Evolutionary conservation across 306 rosid genomes (phyloP), one percentile per base, ranked within the genome.

Genomic region (Pyrus bretschneideri): DNA sequence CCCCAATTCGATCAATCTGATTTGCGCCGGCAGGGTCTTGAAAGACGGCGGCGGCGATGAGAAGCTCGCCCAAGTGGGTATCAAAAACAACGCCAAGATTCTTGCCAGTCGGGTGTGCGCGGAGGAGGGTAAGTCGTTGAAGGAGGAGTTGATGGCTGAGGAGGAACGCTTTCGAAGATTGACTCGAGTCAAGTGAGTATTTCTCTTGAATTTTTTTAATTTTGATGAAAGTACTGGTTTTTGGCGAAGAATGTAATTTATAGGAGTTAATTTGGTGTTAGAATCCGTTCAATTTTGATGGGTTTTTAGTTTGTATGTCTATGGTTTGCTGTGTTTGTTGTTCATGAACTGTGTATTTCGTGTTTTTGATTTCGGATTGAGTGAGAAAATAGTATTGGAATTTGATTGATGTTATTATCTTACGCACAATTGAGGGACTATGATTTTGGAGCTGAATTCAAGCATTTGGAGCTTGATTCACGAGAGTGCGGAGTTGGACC

Each of bases 91-190:
- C 74, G 82, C 97, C n/a, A 92, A 85, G 76, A 88, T 94, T 58
- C 90, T 94, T 59, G 86, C 92, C 19, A 82, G 81, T 29, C 85
- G 91, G 52, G 78, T 80, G 61, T 25, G 74, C n/a, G 80, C 86
- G 12, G 81, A 82, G 23, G 94, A 88, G 76, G 93, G 88, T 0
- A 75, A 74, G 71, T 84, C 83, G 8, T 75, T 93, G 55, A 73
- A 80, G 62, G 57, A 60, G 63, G 85, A 83, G 75, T 67, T 90
- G 81, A 78, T 91, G 83, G 96, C 97, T 1, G 91, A 90, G 31
- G 97, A 88, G n/a, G 95, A 94, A 74, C 94, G 95, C 76, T 79
- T 85, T 61, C 49, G 61, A 23, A 85, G 97, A 79, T 93, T 94
- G 58, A 67, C 83, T 33, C 88, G 96, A 65, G 77, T 94, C 79